Evolutionary conservation across 345 rosid genomes (phyloP).

Genomic region (Capsella bursapastoris): DNA sequence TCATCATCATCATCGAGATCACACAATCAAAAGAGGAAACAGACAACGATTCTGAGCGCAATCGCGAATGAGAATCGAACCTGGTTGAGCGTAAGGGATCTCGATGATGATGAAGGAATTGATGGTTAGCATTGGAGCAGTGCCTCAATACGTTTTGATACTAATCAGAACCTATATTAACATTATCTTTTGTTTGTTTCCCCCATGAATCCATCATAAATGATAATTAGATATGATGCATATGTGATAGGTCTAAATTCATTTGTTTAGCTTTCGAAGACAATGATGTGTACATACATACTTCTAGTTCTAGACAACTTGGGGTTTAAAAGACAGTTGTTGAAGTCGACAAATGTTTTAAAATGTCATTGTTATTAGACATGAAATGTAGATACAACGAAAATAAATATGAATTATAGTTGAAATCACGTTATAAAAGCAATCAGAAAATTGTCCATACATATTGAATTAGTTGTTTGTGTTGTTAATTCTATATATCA

Average conservation of each 20-base stretch:
- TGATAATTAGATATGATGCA: constrained; percentile 17
- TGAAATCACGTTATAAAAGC: neutral
- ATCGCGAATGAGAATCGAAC: too few relatives aligned
- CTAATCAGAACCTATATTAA: constrained; percentile 36
- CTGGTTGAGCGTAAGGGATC: too few relatives aligned
- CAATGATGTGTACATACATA: constrained; percentile 10
- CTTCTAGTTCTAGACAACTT: constrained; percentile 23
- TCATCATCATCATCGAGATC: too few relatives aligned
- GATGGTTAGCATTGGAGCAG: too few relatives aligned
- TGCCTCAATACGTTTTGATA: too few relatives aligned
- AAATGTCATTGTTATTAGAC: constrained; percentile 10
- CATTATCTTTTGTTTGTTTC: neutral
- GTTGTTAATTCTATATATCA: neutral
- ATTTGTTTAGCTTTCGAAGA: constrained; percentile 34
- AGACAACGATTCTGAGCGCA: too few relatives aligned
- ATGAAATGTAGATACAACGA: constrained; percentile 11
- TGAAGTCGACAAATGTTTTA: constrained; percentile 29
- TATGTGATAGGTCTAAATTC: constrained; percentile 24
- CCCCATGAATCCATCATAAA: neutral
- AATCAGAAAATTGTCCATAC: constrained; percentile 14
- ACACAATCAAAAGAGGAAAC: too few relatives aligned
- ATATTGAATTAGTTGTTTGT: constrained; percentile 4
- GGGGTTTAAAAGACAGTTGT: constrained; percentile 21
- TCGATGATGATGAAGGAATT: too few relatives aligned
- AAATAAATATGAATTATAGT: constrained; percentile 22